Evolutionary conservation across 306 rosid species (phyloP).

Genomic region (Comarum palustre): DNA sequence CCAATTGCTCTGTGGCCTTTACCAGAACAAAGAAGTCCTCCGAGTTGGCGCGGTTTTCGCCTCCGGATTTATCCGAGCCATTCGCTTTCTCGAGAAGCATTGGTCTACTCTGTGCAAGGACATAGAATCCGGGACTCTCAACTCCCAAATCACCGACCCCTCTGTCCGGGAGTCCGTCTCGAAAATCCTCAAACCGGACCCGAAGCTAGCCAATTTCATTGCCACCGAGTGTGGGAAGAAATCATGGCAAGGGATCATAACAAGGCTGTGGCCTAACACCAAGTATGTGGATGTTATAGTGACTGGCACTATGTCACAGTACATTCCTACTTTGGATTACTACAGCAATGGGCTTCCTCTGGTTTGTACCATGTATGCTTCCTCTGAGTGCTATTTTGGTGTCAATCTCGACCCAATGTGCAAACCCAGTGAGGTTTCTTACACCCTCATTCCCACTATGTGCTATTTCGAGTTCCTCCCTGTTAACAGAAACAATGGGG

Average conservation of each 20-base stretch:
- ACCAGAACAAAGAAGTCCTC: conserved; percentile 58
- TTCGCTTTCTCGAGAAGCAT: conserved; percentile 68
- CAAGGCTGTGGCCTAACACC: conserved; percentile 79
- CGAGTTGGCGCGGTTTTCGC: conserved; percentile 82
- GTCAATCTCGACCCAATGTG: conserved; percentile 78
- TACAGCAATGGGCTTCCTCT: conserved; percentile 78
- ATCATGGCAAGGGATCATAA: conserved; percentile 74
- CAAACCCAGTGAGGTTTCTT: conserved; percentile 64
- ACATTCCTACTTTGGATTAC: conserved; percentile 73
- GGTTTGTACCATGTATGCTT: conserved; percentile 85
- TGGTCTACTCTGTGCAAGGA: conserved; percentile 60
- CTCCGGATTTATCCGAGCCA: conserved; percentile 75
- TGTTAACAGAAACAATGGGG: conserved; percentile 40
- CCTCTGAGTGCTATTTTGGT: conserved; percentile 88
- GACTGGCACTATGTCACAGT: conserved; percentile 95
- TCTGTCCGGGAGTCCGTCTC: conserved; percentile 50
- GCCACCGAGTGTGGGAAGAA: conserved; percentile 49
- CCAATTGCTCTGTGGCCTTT: conserved; percentile 77
- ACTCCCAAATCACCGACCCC: conserved; percentile 39
- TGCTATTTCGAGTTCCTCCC: conserved; percentile 81
- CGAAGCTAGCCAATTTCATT: conserved; percentile 53
- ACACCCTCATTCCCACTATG: conserved; percentile 86
- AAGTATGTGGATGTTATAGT: conserved; percentile 92
- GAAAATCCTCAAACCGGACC: conserved; percentile 53
- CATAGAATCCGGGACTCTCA: conserved; percentile 56